These are phyloP conservation scores for Boechera retrofracta DNA, from an alignment of 345 rosid genomes.

Conservation along the genomic window DNA sequence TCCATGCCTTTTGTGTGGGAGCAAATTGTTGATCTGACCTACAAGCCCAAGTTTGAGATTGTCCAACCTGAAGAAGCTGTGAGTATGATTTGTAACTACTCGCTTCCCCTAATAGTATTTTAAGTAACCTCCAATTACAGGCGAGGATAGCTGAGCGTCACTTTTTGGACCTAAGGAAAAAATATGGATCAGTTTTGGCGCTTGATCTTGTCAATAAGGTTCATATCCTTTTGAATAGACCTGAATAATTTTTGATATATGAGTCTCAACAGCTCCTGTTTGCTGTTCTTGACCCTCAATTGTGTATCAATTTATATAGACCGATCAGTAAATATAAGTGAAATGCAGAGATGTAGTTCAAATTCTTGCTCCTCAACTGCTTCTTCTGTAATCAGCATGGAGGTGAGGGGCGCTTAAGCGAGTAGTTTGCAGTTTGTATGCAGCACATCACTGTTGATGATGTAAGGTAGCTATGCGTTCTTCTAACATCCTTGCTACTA, in stretches of 20 bases:
- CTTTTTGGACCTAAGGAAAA: constrained; percentile 91
- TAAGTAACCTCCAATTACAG: constrained; percentile 49
- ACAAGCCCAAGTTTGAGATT: constrained; percentile 96
- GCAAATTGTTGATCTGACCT: constrained; percentile 92
- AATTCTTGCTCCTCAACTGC: constrained; percentile 30
- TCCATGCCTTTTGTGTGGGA: constrained; percentile 97
- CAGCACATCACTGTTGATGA: constrained; percentile 70
- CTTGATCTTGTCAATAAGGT: constrained; percentile 95
- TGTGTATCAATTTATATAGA: background rate
- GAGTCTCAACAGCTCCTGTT: background rate
- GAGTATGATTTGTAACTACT: constrained; percentile 46
- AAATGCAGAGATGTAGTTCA: constrained; percentile 20
- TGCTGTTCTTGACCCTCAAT: constrained; percentile 17
- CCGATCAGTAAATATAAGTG: background rate
- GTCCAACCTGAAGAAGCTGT: constrained; percentile 88
- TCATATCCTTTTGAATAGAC: constrained; percentile 19
- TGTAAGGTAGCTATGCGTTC: constrained; percentile 68
- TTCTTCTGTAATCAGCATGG: constrained; percentile 73
- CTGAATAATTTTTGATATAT: background rate
- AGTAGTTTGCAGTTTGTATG: constrained; percentile 67
- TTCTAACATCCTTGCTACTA: constrained; percentile 4
- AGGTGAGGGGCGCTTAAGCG: constrained; percentile 86
- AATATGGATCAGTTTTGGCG: constrained; percentile 79
- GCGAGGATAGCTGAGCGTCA: constrained; percentile 85
- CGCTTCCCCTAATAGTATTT: constrained; percentile 9